Conservation (phyloP, 768 basidiomycete species). For the Psilocybe cubensis region DNA sequence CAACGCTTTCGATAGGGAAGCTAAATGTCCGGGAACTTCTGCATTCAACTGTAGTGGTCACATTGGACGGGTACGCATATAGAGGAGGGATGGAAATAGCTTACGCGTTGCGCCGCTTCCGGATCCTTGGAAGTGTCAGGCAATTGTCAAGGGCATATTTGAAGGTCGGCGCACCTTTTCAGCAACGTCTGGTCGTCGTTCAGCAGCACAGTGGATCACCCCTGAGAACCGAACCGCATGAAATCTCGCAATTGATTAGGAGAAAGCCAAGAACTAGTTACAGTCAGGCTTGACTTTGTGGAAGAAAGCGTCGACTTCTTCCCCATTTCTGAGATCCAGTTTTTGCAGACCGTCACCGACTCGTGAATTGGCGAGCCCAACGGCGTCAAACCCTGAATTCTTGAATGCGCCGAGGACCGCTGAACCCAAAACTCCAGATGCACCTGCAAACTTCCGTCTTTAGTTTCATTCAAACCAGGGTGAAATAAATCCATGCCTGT, state of each 20-base stretch:
- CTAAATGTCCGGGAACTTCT: slow-evolving; percentile 72
- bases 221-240: slow-evolving; percentile 39
- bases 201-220: slow-evolving; percentile 96
- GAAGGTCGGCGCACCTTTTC: slow-evolving; percentile 63
- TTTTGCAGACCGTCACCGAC: slow-evolving; percentile 51
- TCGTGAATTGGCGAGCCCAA: slow-evolving; percentile 78
- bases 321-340: slow-evolving; percentile 70
- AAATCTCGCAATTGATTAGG: background rate
- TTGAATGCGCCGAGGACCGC: slow-evolving; percentile 76
- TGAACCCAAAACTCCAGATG: slow-evolving; percentile 89
- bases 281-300: slow-evolving; percentile 66
- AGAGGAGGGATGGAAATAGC: slow-evolving; percentile 5
- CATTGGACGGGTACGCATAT: background rate
- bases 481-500: slow-evolving; percentile 45
- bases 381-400: slow-evolving; percentile 43
- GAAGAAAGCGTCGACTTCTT: slow-evolving; percentile 59
- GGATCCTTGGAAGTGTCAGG: slow-evolving; percentile 55
- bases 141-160: background rate
- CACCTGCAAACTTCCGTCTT: slow-evolving; percentile 54
- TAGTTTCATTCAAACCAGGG: background rate
- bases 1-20: slow-evolving; percentile 61
- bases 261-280: slow-evolving; percentile 29
- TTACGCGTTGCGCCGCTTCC: slow-evolving; percentile 63
- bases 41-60: slow-evolving; percentile 68
- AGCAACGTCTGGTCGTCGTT: slow-evolving; percentile 90